Conservation (phyloP, 495 filamentous ascomycete genomes). For the Pseudotulostoma volvatum region DNA sequence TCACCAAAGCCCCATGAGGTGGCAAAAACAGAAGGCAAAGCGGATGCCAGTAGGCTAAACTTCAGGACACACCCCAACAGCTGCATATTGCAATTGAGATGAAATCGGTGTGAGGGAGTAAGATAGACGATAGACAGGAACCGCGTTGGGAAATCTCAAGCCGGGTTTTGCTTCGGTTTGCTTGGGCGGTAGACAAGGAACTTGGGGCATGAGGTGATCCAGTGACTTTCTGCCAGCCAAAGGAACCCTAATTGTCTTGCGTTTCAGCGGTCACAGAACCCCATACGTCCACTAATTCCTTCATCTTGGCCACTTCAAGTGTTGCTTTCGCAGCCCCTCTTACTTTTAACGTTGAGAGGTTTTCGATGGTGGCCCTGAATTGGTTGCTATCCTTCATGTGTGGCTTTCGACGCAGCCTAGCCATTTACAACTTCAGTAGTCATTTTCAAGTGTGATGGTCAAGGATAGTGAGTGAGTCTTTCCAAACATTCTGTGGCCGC, state of each 20-base stretch:
- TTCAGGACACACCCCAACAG: slow-evolving; percentile 25
- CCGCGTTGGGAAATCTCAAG: slow-evolving; percentile 2
- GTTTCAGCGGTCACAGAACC: not conserved
- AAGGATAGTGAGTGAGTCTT: too few species aligned
- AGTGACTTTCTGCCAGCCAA: slow-evolving; percentile 15
- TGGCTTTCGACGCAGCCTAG: too few species aligned
- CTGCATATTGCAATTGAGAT: slow-evolving; percentile 19
- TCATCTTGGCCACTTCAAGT: too few species aligned
- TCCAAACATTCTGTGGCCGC: too few species aligned
- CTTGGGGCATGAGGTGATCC: slow-evolving; percentile 15
- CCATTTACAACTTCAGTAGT: too few species aligned
- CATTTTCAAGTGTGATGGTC: too few species aligned
- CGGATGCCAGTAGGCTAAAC: slow-evolving; percentile 24
- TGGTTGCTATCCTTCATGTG: too few species aligned
- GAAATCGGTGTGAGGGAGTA: not conserved
- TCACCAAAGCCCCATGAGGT: slow-evolving; percentile 76
- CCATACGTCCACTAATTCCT: not conserved
- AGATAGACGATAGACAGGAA: slow-evolving; percentile 3
- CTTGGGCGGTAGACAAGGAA: slow-evolving; percentile 1
- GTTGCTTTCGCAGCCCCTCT: too few species aligned
- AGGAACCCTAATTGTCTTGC: slow-evolving; percentile 21
- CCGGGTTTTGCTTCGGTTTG: slow-evolving; percentile 11
- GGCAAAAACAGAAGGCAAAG: slow-evolving; percentile 37
- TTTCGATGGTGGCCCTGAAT: too few species aligned
- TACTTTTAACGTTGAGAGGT: too few species aligned